A percentile compares a stretch with the other conserved stretches of the same genome.
Conservation (phyloP, 108 stramenopile species). For the Skeletonema tropicum region DNA sequence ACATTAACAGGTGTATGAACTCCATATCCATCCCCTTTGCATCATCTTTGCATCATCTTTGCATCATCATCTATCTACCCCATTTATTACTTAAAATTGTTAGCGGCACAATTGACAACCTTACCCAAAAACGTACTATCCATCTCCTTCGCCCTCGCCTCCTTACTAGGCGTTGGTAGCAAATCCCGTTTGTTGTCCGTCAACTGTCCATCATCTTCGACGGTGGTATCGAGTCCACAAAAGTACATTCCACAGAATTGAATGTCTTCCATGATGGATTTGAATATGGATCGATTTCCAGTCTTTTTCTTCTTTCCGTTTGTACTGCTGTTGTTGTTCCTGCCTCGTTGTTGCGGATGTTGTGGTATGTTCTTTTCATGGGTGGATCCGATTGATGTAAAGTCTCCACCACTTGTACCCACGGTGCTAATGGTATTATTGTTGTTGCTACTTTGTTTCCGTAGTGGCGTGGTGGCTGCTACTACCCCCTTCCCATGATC, state of each 20-base stretch:
- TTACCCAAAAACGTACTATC: constrained; percentile 40
- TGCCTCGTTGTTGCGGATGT: background rate
- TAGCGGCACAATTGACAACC: constrained; percentile 16
- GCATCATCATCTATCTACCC: no score
- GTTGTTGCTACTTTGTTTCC: background rate
- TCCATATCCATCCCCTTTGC: no score
- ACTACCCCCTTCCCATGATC: background rate
- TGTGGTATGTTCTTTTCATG: background rate
- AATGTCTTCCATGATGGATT: constrained; percentile 20
- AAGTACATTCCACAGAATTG: constrained; percentile 41
- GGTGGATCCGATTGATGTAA: background rate
- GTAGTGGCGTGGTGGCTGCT: background rate
- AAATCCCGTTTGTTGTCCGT: background rate
- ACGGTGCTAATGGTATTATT: background rate
- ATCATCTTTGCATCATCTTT: no score
- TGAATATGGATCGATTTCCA: constrained; percentile 1
- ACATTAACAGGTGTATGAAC: background rate
- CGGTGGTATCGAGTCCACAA: constrained; percentile 30
- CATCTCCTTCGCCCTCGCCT: constrained; percentile 30
- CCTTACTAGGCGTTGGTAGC: background rate
- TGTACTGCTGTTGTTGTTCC: constrained; percentile 2
- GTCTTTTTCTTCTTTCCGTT: constrained; percentile 9
- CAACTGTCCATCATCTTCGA: constrained; percentile 11
- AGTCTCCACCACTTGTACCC: background rate
- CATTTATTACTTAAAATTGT: no score